Conservation (phyloP, 2,329 filamentous ascomycete genomes). For the Cordyceps militaris region DNA sequence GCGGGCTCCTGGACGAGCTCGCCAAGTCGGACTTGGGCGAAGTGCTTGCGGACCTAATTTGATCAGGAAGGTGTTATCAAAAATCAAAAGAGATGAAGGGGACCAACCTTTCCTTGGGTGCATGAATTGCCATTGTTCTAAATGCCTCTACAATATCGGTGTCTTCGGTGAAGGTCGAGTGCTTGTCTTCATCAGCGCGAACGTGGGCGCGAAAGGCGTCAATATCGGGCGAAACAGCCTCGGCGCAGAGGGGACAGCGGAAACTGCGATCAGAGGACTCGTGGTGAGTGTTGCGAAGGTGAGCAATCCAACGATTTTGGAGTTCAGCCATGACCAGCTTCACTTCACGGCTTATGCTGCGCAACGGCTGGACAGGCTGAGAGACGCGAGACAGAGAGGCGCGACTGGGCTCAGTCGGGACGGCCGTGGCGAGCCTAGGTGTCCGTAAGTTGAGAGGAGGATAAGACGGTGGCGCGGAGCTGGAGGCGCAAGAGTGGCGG, state of each 20-base stretch:
- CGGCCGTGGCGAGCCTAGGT: neutral
- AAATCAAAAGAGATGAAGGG: neutral
- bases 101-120: slow-evolving; percentile 13
- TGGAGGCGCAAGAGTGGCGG: neutral
- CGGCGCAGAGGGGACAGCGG: slow-evolving; percentile 21
- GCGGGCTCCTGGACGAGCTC: neutral
- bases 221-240: slow-evolving; percentile 19
- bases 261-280: slow-evolving; percentile 13
- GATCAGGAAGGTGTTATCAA: neutral
- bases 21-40: neutral
- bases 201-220: slow-evolving; percentile 23
- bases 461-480: neutral
- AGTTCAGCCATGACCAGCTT: slow-evolving; percentile 7
- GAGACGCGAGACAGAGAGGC: neutral
- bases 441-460: neutral
- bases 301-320: slow-evolving; percentile 19
- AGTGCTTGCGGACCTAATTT: neutral
- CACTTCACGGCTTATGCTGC: neutral
- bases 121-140: slow-evolving; percentile 17
- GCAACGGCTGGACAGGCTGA: neutral
- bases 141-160: slow-evolving; percentile 22
- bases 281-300: slow-evolving; percentile 21
- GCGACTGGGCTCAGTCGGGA: neutral
- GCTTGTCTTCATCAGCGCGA: slow-evolving; percentile 14
- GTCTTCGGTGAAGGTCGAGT: slow-evolving; percentile 19